Evolutionary conservation across 2,329 filamentous ascomycete species (phyloP), one percentile per base, ranked within the genome.

Genomic region (Arthrobotrys conoides): DNA sequence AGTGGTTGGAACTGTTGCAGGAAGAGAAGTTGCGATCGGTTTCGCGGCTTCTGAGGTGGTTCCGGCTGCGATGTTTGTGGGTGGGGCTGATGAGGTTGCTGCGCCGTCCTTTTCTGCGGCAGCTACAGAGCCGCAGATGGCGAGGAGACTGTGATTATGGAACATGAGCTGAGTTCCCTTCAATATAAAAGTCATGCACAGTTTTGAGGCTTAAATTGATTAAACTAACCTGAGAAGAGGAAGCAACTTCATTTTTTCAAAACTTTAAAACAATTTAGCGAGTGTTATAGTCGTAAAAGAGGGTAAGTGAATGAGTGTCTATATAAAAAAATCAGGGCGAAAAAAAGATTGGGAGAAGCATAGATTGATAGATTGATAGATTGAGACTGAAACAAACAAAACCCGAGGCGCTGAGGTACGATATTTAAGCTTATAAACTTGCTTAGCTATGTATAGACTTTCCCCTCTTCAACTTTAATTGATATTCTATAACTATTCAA

Each of bases 351-450:
- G 27, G 6, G 3, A 30, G 3, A 30, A 30, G 27, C 27, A 30
- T 30, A 36, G 33, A 36, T 9, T 5, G 33, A 36, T 10, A 36
- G 8, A 36, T 12, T n/a, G n/a, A n/a, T n/a, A n/a, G n/a, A 12
- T 36, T 36, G 33, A 36, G 6, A 24, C 16, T 1, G 51, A 38
- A 2, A 22, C 9, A 3, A 9, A 22, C 1, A 46, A 8, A 46
- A 22, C 30, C 22, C 8, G 3, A 5, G 30, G 53, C n/a, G 30
- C 20, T 8, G n/a, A 6, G 6, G 10, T 16, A 20, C n/a, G 30
- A 22, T 59, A 59, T 59, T 59, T 59, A 59, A 38, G n/a, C 51
- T 55, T n/a, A n/a, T n/a, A n/a, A n/a, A n/a, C n/a, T n/a, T 53
- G 24, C 8, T 38, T 30, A 6, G 3, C 27, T 30, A 30, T 6